A percentile compares a stretch with the other conserved stretches of the same genome.
These are phyloP conservation scores for Vitis riparia DNA, from an alignment of 164 flowering plant genomes.

Conservation along the genomic window DNA sequence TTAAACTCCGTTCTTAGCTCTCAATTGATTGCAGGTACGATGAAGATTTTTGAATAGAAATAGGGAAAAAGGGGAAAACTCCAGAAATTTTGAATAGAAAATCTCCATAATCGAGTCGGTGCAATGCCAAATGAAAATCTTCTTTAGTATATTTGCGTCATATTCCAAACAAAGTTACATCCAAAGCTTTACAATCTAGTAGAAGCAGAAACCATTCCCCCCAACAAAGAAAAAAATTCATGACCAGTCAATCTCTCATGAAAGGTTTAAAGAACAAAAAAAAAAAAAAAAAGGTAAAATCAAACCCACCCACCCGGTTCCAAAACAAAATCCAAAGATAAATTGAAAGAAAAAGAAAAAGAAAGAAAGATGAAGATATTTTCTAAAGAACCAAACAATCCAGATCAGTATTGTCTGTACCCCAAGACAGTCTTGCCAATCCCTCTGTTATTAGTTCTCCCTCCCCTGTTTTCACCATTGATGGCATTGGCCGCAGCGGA, in stretches of 20 bases:
- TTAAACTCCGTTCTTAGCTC: too few relatives aligned
- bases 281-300: not conserved
- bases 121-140: too few relatives aligned
- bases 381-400: not conserved
- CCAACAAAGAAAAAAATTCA: not conserved
- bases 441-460: constrained; percentile 16
- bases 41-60: too few relatives aligned
- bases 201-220: too few relatives aligned
- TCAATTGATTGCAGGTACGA: too few relatives aligned
- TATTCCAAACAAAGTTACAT: constrained; percentile 7
- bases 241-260: not conserved
- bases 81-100: too few relatives aligned
- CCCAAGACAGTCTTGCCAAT: constrained; percentile 44
- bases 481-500: constrained; percentile 4
- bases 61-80: too few relatives aligned
- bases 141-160: not conserved
- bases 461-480: constrained; percentile 41
- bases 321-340: not conserved
- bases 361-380: not conserved
- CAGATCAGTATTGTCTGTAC: constrained; percentile 29
- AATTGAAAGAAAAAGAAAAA: not conserved
- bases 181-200: constrained; percentile 7
- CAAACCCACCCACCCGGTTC: not conserved
- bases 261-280: not conserved
- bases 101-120: too few relatives aligned